Conservation (phyloP, 164 flowering plant species). For the Aristolochia contorta region DNA sequence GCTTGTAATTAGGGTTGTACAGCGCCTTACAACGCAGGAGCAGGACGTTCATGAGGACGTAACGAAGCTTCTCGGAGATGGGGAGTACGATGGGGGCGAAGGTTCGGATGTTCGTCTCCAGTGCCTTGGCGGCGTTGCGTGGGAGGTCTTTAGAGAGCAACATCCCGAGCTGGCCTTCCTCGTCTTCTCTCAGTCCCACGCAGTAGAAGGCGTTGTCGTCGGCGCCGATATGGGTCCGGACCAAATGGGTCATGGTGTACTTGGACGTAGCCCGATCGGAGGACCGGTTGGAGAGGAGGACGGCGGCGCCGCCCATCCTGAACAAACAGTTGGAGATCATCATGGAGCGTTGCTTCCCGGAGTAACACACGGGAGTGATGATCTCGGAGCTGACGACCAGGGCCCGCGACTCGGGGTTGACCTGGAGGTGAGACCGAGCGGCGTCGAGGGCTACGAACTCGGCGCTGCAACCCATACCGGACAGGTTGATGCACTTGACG, state of each 20-base stretch:
- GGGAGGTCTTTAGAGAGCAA: slow-evolving; percentile 64
- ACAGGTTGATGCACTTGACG: too few relatives aligned
- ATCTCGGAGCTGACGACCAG: too few relatives aligned
- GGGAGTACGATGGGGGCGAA: slow-evolving; percentile 74
- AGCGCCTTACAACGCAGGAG: slow-evolving; percentile 47
- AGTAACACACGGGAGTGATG: neutral
- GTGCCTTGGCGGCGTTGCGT: slow-evolving; percentile 63
- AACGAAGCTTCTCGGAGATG: slow-evolving; percentile 58
- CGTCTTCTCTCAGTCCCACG: neutral
- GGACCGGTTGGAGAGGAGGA: neutral
- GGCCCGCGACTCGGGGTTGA: too few relatives aligned
- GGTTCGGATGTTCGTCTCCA: slow-evolving; percentile 63
- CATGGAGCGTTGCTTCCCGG: neutral
- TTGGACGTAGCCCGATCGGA: neutral
- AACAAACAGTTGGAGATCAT: neutral
- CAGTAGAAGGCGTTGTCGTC: neutral
- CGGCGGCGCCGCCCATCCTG: slow-evolving; percentile 4
- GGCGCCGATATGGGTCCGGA: neutral
- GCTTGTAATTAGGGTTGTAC: slow-evolving; percentile 33
- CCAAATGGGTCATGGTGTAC: neutral
- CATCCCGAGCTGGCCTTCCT: slow-evolving; percentile 7
- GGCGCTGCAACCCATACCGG: too few relatives aligned
- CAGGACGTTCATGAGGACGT: slow-evolving; percentile 32
- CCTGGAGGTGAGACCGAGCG: too few relatives aligned
- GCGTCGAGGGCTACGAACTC: too few relatives aligned